Percentiles rank a stretch among this genome's conserved stretches.
Evolutionary conservation across 2,329 filamentous ascomycete species (phyloP).

Genomic region (Raffaelea ambrosiae): DNA sequence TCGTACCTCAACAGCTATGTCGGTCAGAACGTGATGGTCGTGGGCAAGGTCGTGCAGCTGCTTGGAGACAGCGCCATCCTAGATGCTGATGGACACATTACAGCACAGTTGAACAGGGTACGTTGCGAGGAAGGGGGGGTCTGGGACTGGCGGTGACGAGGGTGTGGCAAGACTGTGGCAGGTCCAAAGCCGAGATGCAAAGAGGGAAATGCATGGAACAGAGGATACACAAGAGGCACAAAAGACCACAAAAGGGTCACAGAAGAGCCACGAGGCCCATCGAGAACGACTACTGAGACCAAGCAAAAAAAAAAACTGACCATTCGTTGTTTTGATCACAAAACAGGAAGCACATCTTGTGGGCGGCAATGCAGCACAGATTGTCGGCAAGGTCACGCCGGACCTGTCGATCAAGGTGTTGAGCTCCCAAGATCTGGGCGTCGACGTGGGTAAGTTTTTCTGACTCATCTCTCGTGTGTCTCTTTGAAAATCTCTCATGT

Average conservation of each 20-base stretch:
- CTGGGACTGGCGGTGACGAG: no score
- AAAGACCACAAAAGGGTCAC: no score
- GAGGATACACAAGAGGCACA: no score
- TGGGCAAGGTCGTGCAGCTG: conserved; percentile 77
- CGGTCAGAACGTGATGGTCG: conserved; percentile 67
- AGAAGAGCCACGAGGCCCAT: no score
- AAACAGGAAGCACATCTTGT: conserved; percentile 60
- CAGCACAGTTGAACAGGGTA: conserved; percentile 65
- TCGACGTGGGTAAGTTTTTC: conserved; percentile 53
- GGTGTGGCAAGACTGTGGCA: no score
- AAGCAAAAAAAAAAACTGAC: neutral
- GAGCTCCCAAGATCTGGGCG: conserved; percentile 60
- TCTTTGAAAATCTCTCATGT: neutral
- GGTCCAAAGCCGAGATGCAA: no score
- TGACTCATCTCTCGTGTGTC: neutral
- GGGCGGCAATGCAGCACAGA: conserved; percentile 61
- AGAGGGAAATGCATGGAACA: no score
- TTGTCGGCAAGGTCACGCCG: conserved; percentile 71
- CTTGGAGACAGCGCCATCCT: conserved; percentile 73
- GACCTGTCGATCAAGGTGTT: conserved; percentile 66
- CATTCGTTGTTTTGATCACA: no score
- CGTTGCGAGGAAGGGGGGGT: no score
- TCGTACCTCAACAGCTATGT: conserved; percentile 70
- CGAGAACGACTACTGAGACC: no score
- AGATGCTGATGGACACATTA: conserved; percentile 71